A percentile compares a stretch with the other conserved stretches of the same genome.
Conservation (phyloP, 345 rosid genomes). For the Tarenaya hassleriana region DNA sequence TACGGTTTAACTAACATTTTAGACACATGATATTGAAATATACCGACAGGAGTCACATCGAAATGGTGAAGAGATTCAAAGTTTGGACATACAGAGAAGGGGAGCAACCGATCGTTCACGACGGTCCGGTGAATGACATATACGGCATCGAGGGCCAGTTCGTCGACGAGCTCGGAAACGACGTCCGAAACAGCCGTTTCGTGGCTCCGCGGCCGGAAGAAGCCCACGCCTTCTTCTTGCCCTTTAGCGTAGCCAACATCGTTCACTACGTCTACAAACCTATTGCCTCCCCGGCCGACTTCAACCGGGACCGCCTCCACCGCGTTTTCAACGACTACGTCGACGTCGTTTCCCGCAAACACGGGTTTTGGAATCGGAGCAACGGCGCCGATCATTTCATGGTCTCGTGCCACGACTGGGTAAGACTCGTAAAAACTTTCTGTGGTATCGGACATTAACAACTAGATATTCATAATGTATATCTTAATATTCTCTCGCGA, state of each 20-base stretch:
- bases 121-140: constrained; percentile 42
- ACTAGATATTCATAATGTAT: too few species aligned
- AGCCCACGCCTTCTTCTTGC: constrained; percentile 49
- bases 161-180: constrained; percentile 34
- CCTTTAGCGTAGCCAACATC: constrained; percentile 39
- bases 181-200: constrained; percentile 27
- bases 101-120: constrained; percentile 45
- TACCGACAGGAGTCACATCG: constrained; percentile 43
- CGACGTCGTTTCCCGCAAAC: constrained; percentile 29
- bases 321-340: constrained; percentile 39
- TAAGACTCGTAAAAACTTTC: too few species aligned
- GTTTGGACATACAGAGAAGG: constrained; percentile 60
- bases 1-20: neutral
- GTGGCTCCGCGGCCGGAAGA: constrained; percentile 41
- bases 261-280: constrained; percentile 40
- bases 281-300: constrained; percentile 25
- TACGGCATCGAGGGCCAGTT: constrained; percentile 56
- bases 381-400: constrained; percentile 57
- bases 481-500: too few species aligned
- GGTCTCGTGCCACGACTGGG: constrained; percentile 71
- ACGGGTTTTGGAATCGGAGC: constrained; percentile 57
- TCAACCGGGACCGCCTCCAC: constrained; percentile 28
- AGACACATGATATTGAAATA: neutral
- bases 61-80: constrained; percentile 54
- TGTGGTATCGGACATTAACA: too few species aligned